Percentiles rank a stretch among this genome's conserved stretches.
Evolutionary conservation across 129 eudicot species (phyloP).

Genomic region (Scalesia atractyloides): DNA sequence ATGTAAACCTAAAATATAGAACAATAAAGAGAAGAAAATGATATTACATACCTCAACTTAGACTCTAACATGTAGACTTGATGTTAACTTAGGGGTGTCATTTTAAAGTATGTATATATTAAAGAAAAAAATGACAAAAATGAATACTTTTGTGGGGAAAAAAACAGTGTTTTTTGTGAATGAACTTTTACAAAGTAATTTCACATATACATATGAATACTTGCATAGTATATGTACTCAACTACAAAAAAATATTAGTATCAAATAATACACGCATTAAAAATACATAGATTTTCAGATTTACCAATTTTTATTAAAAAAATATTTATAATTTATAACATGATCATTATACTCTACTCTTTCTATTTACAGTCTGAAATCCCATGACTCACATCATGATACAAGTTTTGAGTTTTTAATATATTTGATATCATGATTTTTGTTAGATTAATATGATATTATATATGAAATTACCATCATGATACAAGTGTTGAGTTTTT

Average conservation of each 20-base stretch:
- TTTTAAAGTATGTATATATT: neutral
- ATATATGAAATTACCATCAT: too few species aligned
- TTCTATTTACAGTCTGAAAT: too few species aligned
- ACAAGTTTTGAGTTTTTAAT: too few species aligned
- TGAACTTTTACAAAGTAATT: neutral
- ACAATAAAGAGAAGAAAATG: neutral
- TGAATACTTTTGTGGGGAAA: neutral
- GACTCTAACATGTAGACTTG: too few species aligned
- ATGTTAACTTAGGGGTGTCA: neutral
- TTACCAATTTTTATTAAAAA: neutral
- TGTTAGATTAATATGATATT: neutral
- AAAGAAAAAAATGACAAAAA: neutral
- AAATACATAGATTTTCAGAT: neutral
- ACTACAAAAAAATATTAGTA: neutral
- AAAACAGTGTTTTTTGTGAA: neutral
- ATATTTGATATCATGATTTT: neutral
- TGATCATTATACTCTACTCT: too few species aligned
- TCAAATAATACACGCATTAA: neutral
- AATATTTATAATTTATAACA: too few species aligned
- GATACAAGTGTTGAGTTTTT: too few species aligned
- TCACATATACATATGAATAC: too few species aligned
- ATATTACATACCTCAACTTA: neutral
- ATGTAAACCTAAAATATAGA: neutral
- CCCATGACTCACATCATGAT: too few species aligned
- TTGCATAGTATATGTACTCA: neutral